Evolutionary conservation across 1,284 basidiomycete species (phyloP), one percentile per base, ranked within the genome.

Genomic region (Microbotryum silenes-acaulis): DNA sequence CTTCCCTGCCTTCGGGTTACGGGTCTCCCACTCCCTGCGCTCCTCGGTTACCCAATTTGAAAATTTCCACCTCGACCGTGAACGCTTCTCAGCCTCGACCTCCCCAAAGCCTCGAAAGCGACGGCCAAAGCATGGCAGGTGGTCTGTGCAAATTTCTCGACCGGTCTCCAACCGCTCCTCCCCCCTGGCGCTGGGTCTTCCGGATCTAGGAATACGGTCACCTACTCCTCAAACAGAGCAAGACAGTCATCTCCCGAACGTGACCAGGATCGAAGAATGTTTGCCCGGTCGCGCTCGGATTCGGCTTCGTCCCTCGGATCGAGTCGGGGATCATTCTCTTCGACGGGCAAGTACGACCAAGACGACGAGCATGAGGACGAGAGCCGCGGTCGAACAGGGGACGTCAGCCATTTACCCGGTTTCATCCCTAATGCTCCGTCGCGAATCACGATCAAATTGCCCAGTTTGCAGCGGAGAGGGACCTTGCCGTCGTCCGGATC

Each of bases 161-260:
- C 61, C 9, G 53, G 59, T 6, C 53, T 66, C 47, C 61, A 63
- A 10, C 64, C 64, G 2, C 47, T 63, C 44, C 47, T 61, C 10
- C 21, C 51, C 29, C 14, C 6, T 18, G 21, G 16, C 8, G 7
- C 3, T 8, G 45, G 45, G 7, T 9, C 46, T 3, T 20, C 54
- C 4, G n/a, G 54, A 6, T 48, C 37, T 1, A 12, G 37, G 37
- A 42, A 42, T 42, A 42, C 51, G 48, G 61, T 55, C 18, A 54
- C 45, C 31, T 61, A 59, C 3, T 31, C 18, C 16, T 45, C 54
- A 2, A 42, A 42, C 10, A 45, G 47, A 9, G 44, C 8, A 1
- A 47, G 63, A 33, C 47, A 54, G 3, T 33, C 48, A 1, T 65
- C 63, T 0, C 63, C 60, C 2, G 63, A 65, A n/a, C 18, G 62